Evolutionary conservation across 495 filamentous ascomycete genomes (phyloP), one percentile per base, ranked within the genome.

Genomic region (Tuber melanosporum): DNA sequence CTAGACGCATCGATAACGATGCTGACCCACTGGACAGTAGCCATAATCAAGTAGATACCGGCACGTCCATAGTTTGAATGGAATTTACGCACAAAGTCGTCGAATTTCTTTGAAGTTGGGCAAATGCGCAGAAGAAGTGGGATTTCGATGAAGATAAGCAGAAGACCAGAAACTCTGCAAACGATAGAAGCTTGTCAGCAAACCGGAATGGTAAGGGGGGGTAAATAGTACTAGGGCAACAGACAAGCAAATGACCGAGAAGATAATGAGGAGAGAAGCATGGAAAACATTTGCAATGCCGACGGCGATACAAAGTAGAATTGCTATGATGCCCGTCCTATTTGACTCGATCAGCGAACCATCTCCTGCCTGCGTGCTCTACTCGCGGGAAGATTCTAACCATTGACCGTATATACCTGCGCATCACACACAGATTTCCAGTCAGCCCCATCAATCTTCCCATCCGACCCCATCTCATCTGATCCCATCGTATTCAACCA

Each of bases 391-490:
- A 45, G 45, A 44, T 41, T 42, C 89, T 92, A 85, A 99, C 95
- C 95, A 99, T 96, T 99, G 95, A 84, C 92, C 95, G 84, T 99
- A 99, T 87, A 99, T 99, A 89, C 96, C 95, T 99, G 84, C 74
- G 42, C 57, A 81, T 81, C 70, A 80, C 76, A 76, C 75, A 76
- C 75, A 77, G 75, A 74, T 79, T 87, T 66, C 26, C 82, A 87
- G 86, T 80, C 71, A 82, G 78, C 42, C 74, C 74, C 70, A 47
- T 74, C 74, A 72, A 77, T 75, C 36, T 62, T 39, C 71, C 71
- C n/a, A 22, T 69, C 42, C 32, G 49, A 47, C 62, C n/a, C 26
- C 76, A 80, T 73, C 49, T 71, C 66, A 57, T 52, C 57, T 41
- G 71, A 76, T n/a, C 49, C 75, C 75, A 42, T 66, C 77, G 26